Percentiles rank a stretch among this genome's conserved stretches.
Evolutionary conservation across 805 yeast genomes (phyloP).

Genomic region (Pichia sporocuriosa): DNA sequence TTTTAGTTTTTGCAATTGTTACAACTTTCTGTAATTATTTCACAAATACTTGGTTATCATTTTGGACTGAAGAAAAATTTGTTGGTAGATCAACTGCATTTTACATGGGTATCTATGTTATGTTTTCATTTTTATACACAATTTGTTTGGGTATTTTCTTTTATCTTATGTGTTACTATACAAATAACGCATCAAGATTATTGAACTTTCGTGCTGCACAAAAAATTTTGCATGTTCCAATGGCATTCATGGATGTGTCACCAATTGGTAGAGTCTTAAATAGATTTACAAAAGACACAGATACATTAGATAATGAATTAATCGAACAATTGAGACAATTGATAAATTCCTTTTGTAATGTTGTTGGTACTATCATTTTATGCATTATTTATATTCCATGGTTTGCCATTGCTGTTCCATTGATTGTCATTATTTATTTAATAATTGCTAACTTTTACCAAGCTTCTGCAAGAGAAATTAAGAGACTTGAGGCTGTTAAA

Average conservation of each 20-base stretch:
- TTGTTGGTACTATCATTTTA: constrained; percentile 57
- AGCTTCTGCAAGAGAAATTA: constrained; percentile 67
- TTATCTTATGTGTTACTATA: constrained; percentile 39
- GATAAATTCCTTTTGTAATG: constrained; percentile 44
- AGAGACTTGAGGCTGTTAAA: constrained; percentile 66
- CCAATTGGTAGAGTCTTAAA: constrained; percentile 85
- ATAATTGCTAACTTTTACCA: constrained; percentile 52
- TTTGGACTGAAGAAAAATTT: constrained; percentile 65
- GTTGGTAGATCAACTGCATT: constrained; percentile 39
- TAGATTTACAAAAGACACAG: constrained; percentile 84
- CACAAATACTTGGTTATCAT: constrained; percentile 74
- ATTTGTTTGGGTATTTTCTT: constrained; percentile 38
- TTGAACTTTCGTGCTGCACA: constrained; percentile 47
- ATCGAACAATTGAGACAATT: constrained; percentile 63
- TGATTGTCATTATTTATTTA: constrained; percentile 40
- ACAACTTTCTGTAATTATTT: constrained; percentile 50
- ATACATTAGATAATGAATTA: constrained; percentile 73
- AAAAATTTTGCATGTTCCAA: constrained; percentile 65
- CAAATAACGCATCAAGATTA: constrained; percentile 47
- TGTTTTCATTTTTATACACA: constrained; percentile 47
- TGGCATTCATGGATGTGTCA: constrained; percentile 77
- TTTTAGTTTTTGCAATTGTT: constrained; percentile 20
- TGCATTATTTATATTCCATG: constrained; percentile 69
- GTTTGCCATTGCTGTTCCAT: constrained; percentile 63
- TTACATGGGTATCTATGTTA: constrained; percentile 69